Evolutionary conservation across 306 rosid genomes (phyloP), one percentile per base, ranked within the genome.

Genomic region (Vigna angularis): DNA sequence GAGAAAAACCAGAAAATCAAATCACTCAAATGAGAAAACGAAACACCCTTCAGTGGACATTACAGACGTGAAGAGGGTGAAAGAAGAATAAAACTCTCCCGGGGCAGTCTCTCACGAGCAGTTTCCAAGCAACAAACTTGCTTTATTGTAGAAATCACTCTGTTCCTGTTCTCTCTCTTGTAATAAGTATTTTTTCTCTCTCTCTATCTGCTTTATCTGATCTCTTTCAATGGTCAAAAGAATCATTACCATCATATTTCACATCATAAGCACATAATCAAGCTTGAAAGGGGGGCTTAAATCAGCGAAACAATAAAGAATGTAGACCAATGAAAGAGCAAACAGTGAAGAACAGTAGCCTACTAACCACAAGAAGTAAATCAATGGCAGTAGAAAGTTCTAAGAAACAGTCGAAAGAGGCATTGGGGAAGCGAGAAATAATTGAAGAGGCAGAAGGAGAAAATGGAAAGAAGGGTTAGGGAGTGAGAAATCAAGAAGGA

Each of bases 71-170:
- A 30, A 59, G 40, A 14, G 40, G 11, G 40, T 59, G 28, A 59
- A 58, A 61, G 42, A 15, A 61, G 44, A 30, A 61, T 61, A 61
- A 30, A 61, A 58, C 40, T 24, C 65, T 24, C 9, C 38, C 9
- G 17, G 5, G 38, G 38, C 16, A 51, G 22, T 51, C 30, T 53
- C 59, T 53, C 12, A 26, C 28, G 17, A 13, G 18, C 65, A 58
- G 65, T 26, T 59, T 59, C 66, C 42, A 59, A 59, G 66, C 44
- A 61, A 61, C 44, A 61, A 61, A 61, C 66, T 61, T 30, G 66
- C 66, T 61, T 61, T 61, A 61, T 30, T 28, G 66, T 28, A 28
- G 40, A 58, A 58, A 57, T 57, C 64, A 22, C 34, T 57, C 64
- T 20, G 15, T 55, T 9, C 32, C 58, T 17, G 32, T 55, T 24